Evolutionary conservation across 2,329 filamentous ascomycete genomes (phyloP), one percentile per base, ranked within the genome.

Genomic region (Pseudocercospora fijiensis): DNA sequence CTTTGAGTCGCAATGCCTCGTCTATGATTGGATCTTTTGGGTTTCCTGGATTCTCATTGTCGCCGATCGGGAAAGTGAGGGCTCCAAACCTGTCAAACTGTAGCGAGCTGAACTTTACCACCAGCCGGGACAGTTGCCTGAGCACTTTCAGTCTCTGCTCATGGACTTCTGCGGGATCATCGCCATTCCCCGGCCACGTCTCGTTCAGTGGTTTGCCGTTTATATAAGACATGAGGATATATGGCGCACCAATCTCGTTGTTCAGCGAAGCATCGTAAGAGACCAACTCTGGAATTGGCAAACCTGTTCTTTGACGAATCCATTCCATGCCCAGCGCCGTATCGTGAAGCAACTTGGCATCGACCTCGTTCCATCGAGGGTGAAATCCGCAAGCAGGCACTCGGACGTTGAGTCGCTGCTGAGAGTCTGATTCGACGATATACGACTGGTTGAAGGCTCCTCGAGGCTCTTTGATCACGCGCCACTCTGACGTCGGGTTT

Each of bases 401-500:
- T 41, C 65, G 56, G 45, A 69, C 57, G 53, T 65, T 67, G 8
- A 67, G 33, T 24, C 55, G 47, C 27, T 62, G 28, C n/a, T 45
- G 56, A 18, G 30, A 52, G 11, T 27, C 57, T 22, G 62, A 62
- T 30, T 65, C 60, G 5, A 68, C 37, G 24, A 68, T 64, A 53
- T 68, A 67, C 20, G 65, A 65, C 18, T 61, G 62, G n/a, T 68
- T 67, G 57, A 65, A 66, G 7, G 66, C 63, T 37, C 66, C 66
- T 26, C 64, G 57, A 24, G 57, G 43, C n/a, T 59, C 55, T 37
- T 52, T 51, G 43, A 64, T 27, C 10, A 63, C 30, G n/a, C 55
- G 37, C 26, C 60, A 67, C 33, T 52, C 37, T 20, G 52, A 37
- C 20, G 59, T 11, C 11, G 27, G 55, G 5, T 27, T 37, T n/a